Base-by-base conservation (phyloP, 768 basidiomycete genomes). In the Clitopilus hobsonii region DNA sequence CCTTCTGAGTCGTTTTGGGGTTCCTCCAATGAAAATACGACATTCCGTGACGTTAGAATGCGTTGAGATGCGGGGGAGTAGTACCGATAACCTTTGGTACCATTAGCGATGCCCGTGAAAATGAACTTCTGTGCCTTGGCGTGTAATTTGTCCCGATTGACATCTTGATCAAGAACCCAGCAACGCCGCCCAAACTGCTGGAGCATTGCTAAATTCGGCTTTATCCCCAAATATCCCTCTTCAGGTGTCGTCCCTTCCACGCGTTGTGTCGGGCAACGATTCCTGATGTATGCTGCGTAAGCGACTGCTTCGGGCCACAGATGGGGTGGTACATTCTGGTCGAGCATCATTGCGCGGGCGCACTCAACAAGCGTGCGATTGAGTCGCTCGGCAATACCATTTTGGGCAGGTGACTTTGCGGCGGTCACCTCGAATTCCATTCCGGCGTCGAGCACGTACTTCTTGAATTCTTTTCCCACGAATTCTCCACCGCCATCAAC, bases 401-500 rank as follows among this genome's bases (percentile, higher is more conserved):
- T 60, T 61, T 59, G 41, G 28, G 58, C 32, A 11, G 60, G 62
- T n/a, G 63, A 61, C 51, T 67, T 45, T 23, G 65, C 60, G 2
- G 61, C 58, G 0, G 62, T 69, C 4, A 59, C 49, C 29, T 61
- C 27, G 13, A 54, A 54, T 6, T 47, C 32, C 10, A 60, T 66
- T 20, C 71, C 71, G 13, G 45, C 18, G 30, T 49, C 36, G 3
- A 41, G 4, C 2, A 65, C 57, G 24, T 63, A 61, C 0, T 52
- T 36, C 11, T 54, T 59, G 22, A 67, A 54, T 13, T 61, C 38
- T 3, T 66, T 51, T 23, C 54, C 61, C 25, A 54, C 53, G 32
- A 65, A 69, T 56, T 70, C 65, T 14, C 62, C 61, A 8, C 70
- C 69, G 24, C 56, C 29, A 53, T 72, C 63, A 6, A 49, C 55